phyloP scores from a whole-genome alignment of 2,329 filamentous ascomycete species.

The Fusarium ramigenum region DNA sequence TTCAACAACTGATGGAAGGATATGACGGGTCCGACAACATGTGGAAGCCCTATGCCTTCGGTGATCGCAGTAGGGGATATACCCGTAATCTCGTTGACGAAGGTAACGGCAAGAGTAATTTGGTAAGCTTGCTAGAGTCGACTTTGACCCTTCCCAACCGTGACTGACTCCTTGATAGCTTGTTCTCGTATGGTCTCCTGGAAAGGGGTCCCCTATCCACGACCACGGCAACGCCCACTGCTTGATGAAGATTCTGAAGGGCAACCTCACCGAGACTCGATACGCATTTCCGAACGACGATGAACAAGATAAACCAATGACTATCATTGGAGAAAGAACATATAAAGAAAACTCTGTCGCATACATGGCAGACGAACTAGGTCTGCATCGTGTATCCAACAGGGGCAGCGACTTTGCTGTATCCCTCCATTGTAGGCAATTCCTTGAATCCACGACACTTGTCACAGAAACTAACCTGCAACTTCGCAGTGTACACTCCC shows the following conservation, averaged over 20 bases:
- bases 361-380: slow-evolving; percentile 92
- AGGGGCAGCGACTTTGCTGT: slow-evolving; percentile 79
- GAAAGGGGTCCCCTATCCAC: slow-evolving; percentile 85
- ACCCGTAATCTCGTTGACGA: slow-evolving; percentile 91
- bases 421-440: slow-evolving; percentile 75
- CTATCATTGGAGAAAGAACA: slow-evolving; percentile 71
- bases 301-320: slow-evolving; percentile 64
- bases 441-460: slow-evolving; percentile 40
- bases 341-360: slow-evolving; percentile 79
- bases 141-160: slow-evolving; percentile 8
- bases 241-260: slow-evolving; percentile 88
- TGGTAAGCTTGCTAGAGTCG: slow-evolving; percentile 59
- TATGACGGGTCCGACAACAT: slow-evolving; percentile 76
- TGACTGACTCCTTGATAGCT: slow-evolving; percentile 62
- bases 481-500: slow-evolving; percentile 76
- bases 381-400: slow-evolving; percentile 85
- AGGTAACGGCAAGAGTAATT: slow-evolving; percentile 82
- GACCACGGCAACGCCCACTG: slow-evolving; percentile 92
- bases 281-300: slow-evolving; percentile 73
- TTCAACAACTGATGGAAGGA: slow-evolving; percentile 76
- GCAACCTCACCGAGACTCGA: slow-evolving; percentile 81
- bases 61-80: slow-evolving; percentile 76
- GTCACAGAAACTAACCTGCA: slow-evolving; percentile 45
- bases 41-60: slow-evolving; percentile 80
- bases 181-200: slow-evolving; percentile 88